phyloP scores from a whole-genome alignment of 345 rosid genomes.

The Ailanthus altissimus region DNA sequence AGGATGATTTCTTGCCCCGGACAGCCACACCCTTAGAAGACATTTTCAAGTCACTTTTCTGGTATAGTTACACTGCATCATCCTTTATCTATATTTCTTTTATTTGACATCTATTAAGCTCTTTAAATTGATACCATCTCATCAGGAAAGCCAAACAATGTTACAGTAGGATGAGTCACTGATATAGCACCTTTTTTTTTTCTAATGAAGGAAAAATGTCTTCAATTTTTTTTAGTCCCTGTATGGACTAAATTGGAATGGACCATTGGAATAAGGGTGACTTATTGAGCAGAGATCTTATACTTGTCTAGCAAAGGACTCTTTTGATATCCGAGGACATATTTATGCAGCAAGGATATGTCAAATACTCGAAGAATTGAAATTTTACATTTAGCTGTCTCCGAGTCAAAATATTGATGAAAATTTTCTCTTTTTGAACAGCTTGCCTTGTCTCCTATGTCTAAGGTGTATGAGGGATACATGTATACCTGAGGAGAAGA shows the following conservation, averaged over 20 bases:
- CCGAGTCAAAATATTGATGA: neutral
- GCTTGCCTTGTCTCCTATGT: slow-evolving; percentile 90
- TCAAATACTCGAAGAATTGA: neutral
- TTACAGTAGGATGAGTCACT: neutral
- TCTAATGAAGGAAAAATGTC: neutral
- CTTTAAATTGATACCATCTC: neutral
- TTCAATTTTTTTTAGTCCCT: neutral
- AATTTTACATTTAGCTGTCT: neutral
- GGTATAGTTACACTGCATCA: slow-evolving; percentile 43
- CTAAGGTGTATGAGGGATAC: slow-evolving; percentile 92
- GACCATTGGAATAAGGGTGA: neutral
- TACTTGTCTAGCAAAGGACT: neutral
- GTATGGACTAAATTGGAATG: neutral
- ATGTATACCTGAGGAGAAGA: slow-evolving; percentile 79
- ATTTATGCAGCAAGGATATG: neutral
- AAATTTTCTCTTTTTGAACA: slow-evolving; percentile 34
- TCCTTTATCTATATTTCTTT: neutral
- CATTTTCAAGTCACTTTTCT: slow-evolving; percentile 97
- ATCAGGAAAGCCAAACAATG: neutral
- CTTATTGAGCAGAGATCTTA: neutral
- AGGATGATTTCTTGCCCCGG: slow-evolving; percentile 97
- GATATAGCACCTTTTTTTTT: neutral
- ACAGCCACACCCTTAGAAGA: slow-evolving; percentile 96
- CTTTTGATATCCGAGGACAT: neutral
- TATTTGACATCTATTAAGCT: neutral